Base-by-base conservation (phyloP, 805 yeast genomes). In the Saturnispora hagleri region DNA sequence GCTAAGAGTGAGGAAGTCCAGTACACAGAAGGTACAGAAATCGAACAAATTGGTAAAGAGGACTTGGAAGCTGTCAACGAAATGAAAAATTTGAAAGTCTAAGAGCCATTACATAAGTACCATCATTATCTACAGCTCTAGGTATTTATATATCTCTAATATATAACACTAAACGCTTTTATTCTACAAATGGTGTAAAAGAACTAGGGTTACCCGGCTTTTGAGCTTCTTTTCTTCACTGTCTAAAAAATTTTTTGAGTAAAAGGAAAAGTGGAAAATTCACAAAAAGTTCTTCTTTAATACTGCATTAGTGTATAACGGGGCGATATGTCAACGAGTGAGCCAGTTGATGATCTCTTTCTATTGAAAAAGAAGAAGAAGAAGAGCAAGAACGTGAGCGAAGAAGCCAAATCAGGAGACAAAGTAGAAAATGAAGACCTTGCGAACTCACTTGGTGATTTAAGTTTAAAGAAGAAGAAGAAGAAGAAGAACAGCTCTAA, bases 351-450 rank as follows among this genome's bases (percentile, higher is more conserved):
- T 66, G 93, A 85, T 67, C 87, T 89, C 51, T 69, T 81, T 43
- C 73, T 84, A 66, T 82, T 83, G 71, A 85, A 85, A 74, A 86
- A 86, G 77, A 85, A 85, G 87, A 84, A 84, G 81, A 73, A 63
- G 66, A 79, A 64, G 70, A 55, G 60, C 51, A 72, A 69, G 54
- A 70, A 66, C 22, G 66, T 69, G 56, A 72, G 69, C 53, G 65
- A 55, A 18, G 62, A 56, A n/a, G 46, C 55, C 2, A 68, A 57
- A 20, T 63, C 61, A n/a, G 47, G 31, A 35, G 26, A 22, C 3
- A 5, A 76, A 70, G 57, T 66, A 8, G 67, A 62, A 27, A 22
- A 24, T n/a, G 77, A 71, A 43, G 73, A 69, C 48, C 58, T 79
- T 38, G 73, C 82, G 34, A 86, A 82, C 56, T 79, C 82, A 57